Evolutionary conservation across 805 yeast genomes (phyloP).

Genomic region (Lipomyces spencermartinsiae): DNA sequence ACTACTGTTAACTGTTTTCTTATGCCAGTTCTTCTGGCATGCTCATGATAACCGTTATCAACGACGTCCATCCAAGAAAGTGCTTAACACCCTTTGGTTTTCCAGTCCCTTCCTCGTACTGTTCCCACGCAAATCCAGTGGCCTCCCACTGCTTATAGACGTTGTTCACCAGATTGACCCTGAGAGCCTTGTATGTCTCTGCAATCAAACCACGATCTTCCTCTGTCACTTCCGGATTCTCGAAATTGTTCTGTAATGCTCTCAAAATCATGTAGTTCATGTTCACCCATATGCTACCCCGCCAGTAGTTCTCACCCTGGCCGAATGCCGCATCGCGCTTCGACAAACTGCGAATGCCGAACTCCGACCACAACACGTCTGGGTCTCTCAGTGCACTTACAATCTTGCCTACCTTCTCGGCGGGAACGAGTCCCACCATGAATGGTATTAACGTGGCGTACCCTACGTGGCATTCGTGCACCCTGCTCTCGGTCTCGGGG

Average conservation of each 20-base stretch:
- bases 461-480: constrained; percentile 87
- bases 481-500: constrained; percentile 39
- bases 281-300: constrained; percentile 92
- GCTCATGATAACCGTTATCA: constrained; percentile 78
- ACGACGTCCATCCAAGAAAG: constrained; percentile 93
- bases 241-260: constrained; percentile 62
- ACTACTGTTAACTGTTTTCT: not conserved
- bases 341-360: constrained; percentile 83
- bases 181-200: constrained; percentile 61
- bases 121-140: constrained; percentile 90
- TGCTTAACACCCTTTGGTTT: constrained; percentile 80
- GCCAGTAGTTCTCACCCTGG: constrained; percentile 91
- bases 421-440: constrained; percentile 63
- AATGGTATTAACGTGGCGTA: constrained; percentile 89
- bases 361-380: constrained; percentile 74
- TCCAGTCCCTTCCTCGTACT: constrained; percentile 81
- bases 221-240: constrained; percentile 44
- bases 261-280: constrained; percentile 85
- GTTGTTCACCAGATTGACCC: constrained; percentile 71
- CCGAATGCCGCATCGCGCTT: constrained; percentile 68
- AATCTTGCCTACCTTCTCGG: constrained; percentile 48
- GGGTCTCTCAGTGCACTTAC: constrained; percentile 70
- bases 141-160: constrained; percentile 69
- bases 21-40: constrained; percentile 62
- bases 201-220: constrained; percentile 51